These are phyloP conservation scores for Gautieria morchelliformis DNA, from an alignment of 768 basidiomycete species.

Conservation along the genomic window DNA sequence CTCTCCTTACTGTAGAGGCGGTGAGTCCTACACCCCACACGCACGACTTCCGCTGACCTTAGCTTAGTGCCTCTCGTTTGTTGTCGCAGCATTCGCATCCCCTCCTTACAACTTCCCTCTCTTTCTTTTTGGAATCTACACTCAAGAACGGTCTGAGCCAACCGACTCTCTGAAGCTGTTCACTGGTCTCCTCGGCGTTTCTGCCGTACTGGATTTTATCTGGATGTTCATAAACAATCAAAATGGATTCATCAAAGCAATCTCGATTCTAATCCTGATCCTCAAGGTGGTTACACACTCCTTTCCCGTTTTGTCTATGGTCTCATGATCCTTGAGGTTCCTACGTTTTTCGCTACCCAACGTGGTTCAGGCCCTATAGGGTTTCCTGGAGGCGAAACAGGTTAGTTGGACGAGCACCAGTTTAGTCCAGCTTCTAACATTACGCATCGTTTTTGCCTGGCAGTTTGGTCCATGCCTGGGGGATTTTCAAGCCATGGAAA, in stretches of 20 bases:
- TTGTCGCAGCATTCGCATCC: conserved; percentile 39
- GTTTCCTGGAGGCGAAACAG: conserved; percentile 40
- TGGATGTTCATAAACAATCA: conserved; percentile 50
- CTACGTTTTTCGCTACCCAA: conserved; percentile 44
- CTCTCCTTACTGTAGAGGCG: conserved; percentile 53
- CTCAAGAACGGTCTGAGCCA: conserved; percentile 59
- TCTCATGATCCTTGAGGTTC: conserved; percentile 33
- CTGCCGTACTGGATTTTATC: conserved; percentile 58
- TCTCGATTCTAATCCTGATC: conserved; percentile 46
- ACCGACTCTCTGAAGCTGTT: conserved; percentile 57
- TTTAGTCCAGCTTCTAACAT: background rate
- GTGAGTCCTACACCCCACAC: conserved; percentile 29
- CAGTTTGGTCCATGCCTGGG: conserved; percentile 76
- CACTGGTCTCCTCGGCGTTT: conserved; percentile 49
- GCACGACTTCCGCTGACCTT: background rate
- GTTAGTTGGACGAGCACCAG: conserved; percentile 21
- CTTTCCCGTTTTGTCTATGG: background rate
- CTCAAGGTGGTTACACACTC: conserved; percentile 39
- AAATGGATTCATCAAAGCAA: conserved; percentile 41
- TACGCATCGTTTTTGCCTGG: background rate
- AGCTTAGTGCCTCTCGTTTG: conserved; percentile 50
- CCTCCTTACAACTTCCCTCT: conserved; percentile 77
- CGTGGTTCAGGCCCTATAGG: conserved; percentile 28
- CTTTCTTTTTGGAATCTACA: conserved; percentile 69
- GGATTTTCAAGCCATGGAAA: conserved; percentile 36